Base-by-base conservation (phyloP, 495 filamentous ascomycete genomes). In the Aspergillus kassunensis region DNA sequence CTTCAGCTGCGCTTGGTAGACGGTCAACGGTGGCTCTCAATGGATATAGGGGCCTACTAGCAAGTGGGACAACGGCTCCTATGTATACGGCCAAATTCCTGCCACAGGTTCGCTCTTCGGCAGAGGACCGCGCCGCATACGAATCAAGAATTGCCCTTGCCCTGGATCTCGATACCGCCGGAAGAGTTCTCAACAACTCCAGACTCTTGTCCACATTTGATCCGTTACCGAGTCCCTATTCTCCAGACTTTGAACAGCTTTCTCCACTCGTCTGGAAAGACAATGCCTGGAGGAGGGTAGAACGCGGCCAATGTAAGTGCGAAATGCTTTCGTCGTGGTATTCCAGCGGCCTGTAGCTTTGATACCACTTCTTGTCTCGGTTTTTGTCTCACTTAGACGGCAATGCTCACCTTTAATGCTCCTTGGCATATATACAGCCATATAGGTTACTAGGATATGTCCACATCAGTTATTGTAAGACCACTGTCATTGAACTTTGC, bases 101-200 rank as follows among this genome's bases (percentile, higher is more conserved):
- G 16, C 74, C 76, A 2, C 66, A 70, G 35, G 65, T 68, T n/a
- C 51, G 23, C 31, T 73, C 77, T 20, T 71, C 73, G 7, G 73
- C 79, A 30, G 79, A 85, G 20, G 80, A 90, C 37, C 58, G 71
- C 24, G 82, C 86, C 41, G 83, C 78, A 40, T 86, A 95, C 59
- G 83, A 90, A 57, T 79, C 79, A 30, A 82, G 93, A 15, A 60
- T 97, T 31, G 93, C 95, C 8, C 68, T 87, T 30, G 93, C 93
- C 4, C 76, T 96, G 15, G 85, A 88, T n/a, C 75, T 97, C 51
- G 87, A 97, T 61, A 82, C 79, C 45, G 70, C 78, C 25, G 69
- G 70, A 46, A 78, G 80, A 57, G 71, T 88, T 7, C 73, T 91
- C 36, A 73, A 71, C 46, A 75, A 60, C 19, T 68, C 56, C 47